Conservation (phyloP, 2,329 filamentous ascomycete species). For the Fusarium subtropicale region DNA sequence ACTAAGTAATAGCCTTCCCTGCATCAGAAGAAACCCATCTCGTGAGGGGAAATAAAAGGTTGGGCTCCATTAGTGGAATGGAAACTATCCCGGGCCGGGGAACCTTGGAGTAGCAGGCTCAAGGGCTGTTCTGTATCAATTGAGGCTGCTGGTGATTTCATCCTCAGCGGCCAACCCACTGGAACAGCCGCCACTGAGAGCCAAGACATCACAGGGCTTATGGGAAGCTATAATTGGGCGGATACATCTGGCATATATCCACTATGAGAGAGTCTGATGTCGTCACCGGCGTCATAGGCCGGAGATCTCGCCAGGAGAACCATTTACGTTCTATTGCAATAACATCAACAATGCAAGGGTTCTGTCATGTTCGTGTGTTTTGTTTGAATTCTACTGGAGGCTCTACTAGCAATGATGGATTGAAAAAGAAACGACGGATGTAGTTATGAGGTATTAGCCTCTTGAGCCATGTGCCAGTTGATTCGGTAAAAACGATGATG, state of each 20-base stretch:
- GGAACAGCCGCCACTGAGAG: conserved; percentile 30
- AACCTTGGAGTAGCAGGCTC: conserved; percentile 32
- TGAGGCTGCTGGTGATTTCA: conserved; percentile 34
- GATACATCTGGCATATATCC: background rate
- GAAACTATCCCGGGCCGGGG: conserved; percentile 17
- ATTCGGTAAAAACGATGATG: conserved; percentile 33
- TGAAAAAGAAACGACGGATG: conserved; percentile 15
- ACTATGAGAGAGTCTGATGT: conserved; percentile 42
- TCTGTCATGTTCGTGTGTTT: conserved; percentile 4
- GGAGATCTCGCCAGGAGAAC: conserved; percentile 39
- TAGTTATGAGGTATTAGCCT: conserved; percentile 24
- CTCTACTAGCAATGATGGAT: background rate
- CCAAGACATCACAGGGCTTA: conserved; percentile 22
- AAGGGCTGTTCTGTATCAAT: conserved; percentile 5
- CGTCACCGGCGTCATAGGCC: conserved; percentile 47
- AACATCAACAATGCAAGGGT: conserved; percentile 18
- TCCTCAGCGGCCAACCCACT: conserved; percentile 33
- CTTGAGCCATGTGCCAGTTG: conserved; percentile 8
- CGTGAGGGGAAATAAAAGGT: background rate
- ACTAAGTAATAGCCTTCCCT: too few relatives aligned
- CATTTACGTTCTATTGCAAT: conserved; percentile 12
- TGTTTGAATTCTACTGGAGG: background rate
- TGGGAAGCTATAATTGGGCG: conserved; percentile 19
- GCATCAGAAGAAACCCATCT: background rate
- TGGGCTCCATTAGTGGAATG: conserved; percentile 11